These are phyloP conservation scores for Penicillium glabrum DNA, from an alignment of 2,329 filamentous ascomycete species.

Conservation along the genomic window DNA sequence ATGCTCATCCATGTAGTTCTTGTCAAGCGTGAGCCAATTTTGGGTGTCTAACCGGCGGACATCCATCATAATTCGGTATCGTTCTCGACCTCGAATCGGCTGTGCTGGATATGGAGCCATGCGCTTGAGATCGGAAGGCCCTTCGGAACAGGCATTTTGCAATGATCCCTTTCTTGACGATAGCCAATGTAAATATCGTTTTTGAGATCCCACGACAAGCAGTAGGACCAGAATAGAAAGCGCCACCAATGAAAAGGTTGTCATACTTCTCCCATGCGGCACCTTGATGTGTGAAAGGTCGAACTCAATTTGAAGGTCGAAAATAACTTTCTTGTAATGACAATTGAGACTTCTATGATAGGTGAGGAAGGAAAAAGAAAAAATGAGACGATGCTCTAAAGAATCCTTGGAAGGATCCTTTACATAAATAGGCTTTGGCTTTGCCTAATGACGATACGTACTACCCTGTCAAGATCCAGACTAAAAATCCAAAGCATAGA, in stretches of 20 bases:
- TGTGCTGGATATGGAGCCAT: slow-evolving; percentile 39
- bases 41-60: slow-evolving; percentile 45
- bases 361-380: slow-evolving; percentile 4
- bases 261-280: slow-evolving; percentile 30
- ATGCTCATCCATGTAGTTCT: slow-evolving; percentile 47
- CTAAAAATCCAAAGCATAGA: neutral
- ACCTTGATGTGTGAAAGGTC: neutral
- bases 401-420: neutral
- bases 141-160: slow-evolving; percentile 9
- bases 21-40: slow-evolving; percentile 53
- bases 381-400: neutral
- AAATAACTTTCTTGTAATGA: neutral
- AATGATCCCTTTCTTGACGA: neutral
- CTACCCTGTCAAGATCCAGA: slow-evolving; percentile 7
- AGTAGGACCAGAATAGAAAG: slow-evolving; percentile 31
- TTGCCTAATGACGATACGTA: slow-evolving; percentile 7
- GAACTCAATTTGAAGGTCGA: neutral
- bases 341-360: neutral
- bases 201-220: slow-evolving; percentile 28
- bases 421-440: slow-evolving; percentile 18
- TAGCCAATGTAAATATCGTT: slow-evolving; percentile 14
- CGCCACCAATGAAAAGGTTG: slow-evolving; percentile 30
- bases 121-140: slow-evolving; percentile 29
- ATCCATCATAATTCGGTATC: slow-evolving; percentile 49
- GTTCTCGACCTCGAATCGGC: slow-evolving; percentile 39